Conservation (phyloP, 148 eudicot species). For the Bassia scoparia region DNA sequence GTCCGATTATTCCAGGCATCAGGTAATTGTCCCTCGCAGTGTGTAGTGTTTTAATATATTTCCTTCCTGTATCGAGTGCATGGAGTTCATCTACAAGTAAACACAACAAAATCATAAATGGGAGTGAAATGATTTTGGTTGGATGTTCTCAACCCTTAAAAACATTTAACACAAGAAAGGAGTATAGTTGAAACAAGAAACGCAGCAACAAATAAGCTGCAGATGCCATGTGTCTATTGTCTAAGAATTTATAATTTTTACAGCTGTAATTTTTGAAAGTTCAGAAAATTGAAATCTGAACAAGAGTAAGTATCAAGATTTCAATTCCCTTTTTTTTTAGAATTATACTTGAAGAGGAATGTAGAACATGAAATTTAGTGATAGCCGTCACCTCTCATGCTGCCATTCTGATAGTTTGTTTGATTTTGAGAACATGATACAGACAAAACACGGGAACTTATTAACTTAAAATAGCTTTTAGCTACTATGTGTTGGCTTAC, state of each 20-base stretch:
- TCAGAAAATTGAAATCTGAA: background rate
- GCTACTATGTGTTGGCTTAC: background rate
- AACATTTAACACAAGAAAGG: background rate
- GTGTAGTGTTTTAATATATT: slow-evolving; percentile 76
- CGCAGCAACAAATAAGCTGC: background rate
- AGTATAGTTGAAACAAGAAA: too few relatives aligned
- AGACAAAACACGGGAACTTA: background rate
- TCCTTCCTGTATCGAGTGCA: slow-evolving; percentile 92
- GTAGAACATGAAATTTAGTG: background rate
- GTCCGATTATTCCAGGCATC: slow-evolving; percentile 25
- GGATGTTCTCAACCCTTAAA: background rate
- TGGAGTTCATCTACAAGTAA: slow-evolving; percentile 82
- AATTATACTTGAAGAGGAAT: background rate
- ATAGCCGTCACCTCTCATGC: background rate
- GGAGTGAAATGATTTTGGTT: background rate
- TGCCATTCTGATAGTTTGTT: background rate
- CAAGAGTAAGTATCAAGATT: background rate
- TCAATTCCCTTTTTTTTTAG: background rate
- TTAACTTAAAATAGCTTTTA: background rate
- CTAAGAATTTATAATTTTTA: too few relatives aligned
- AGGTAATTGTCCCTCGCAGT: slow-evolving; percentile 58
- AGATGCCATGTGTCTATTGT: background rate
- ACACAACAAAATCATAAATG: background rate
- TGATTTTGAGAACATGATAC: background rate
- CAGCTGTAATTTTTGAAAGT: too few relatives aligned